Evolutionary conservation across 2,329 filamentous ascomycete species (phyloP), one percentile per base, ranked within the genome.

Genomic region (Xylaria sp.): DNA sequence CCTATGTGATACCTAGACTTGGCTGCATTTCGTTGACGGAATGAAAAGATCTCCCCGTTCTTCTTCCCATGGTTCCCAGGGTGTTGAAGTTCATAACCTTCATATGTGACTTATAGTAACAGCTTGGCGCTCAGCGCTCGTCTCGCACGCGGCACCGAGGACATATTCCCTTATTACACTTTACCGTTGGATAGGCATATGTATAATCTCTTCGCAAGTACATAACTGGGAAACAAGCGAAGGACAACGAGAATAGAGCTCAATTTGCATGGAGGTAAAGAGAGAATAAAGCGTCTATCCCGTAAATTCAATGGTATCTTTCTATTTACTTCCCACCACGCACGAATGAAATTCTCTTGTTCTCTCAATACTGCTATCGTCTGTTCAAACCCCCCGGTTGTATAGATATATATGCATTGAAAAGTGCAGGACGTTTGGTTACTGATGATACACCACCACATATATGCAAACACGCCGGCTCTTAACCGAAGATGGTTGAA

Each of bases 1-100:
- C 43, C 37, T 45, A 28, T 59, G 49, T 55, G 60, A 46, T 45
- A 55, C 25, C 19, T 61, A 61, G 58, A 61, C 28, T 43, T 28
- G 40, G 31, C 35, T n/a, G 38, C 8, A 21, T 46, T 42, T 12
- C 35, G 19, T 35, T 17, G 40, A 12, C 4, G 11, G 23, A n/a
- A 51, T 31, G 28, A 56, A 53, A 46, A 46, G 50, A 40, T 40
- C 52, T 57, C 52, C 17, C 21, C 38, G 5, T 45, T 56, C 35
- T 21, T 51, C 8, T 45, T 47, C n/a, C 9, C 6, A 28, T 23
- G 19, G 8, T 15, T 51, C 28, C 12, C n/a, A 2, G 9, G 8
- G 3, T 9, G 4, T 19, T 28, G 3, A 3, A 15, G n/a, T n/a
- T n/a, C n/a, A 14, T 52, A 17, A 45, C 9, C 2, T 5, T n/a